These are phyloP conservation scores for Naganishia albida DNA, from an alignment of 1,284 basidiomycete species.

Conservation along the genomic window DNA sequence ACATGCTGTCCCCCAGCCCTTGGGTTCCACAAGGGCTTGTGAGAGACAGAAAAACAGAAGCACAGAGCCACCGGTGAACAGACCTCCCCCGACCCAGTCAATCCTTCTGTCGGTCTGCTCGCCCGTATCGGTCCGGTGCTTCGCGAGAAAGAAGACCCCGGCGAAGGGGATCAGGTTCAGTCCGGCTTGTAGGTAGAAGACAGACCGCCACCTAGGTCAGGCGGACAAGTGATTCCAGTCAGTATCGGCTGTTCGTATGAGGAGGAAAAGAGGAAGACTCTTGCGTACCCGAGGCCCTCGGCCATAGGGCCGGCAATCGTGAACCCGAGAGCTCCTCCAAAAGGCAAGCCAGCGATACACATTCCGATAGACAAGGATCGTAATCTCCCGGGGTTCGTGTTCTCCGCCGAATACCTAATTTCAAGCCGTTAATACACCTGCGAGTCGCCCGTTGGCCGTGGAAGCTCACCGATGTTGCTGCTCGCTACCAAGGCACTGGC, in stretches of 20 bases:
- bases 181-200: constrained; percentile 7
- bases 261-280: background rate
- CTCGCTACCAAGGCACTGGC: constrained; percentile 20
- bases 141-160: constrained; percentile 12
- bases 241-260: background rate
- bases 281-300: background rate
- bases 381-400: constrained; percentile 1
- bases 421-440: background rate
- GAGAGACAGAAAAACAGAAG: constrained; percentile 77
- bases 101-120: constrained; percentile 61
- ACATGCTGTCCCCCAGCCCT: constrained; percentile 76
- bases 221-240: background rate
- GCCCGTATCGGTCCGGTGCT: background rate
- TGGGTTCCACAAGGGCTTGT: constrained; percentile 67
- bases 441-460: no score
- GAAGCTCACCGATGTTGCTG: constrained; percentile 12
- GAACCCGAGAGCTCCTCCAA: constrained; percentile 9
- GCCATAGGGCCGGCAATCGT: constrained; percentile 1
- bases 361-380: constrained; percentile 15
- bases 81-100: constrained; percentile 77
- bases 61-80: constrained; percentile 73
- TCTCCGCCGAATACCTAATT: constrained; percentile 18
- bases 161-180: background rate
- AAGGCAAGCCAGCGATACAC: constrained; percentile 8
- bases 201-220: background rate